Evolutionary conservation across 345 rosid genomes (phyloP).

Genomic region (Firmiana major): DNA sequence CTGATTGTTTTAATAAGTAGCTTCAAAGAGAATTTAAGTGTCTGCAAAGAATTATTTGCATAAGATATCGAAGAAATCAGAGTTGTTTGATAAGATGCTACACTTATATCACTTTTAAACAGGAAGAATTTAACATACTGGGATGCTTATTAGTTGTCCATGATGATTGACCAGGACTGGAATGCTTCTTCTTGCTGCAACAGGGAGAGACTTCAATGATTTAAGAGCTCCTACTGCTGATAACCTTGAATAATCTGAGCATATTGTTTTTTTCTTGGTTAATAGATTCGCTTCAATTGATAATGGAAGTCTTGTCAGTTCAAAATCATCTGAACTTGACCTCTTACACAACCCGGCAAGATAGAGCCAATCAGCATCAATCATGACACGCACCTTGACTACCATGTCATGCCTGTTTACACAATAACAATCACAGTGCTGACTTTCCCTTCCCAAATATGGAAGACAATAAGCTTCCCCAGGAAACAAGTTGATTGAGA

Average conservation of each 20-base stretch:
- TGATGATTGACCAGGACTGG: constrained; percentile 57
- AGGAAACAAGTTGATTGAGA: constrained; percentile 10
- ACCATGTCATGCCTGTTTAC: constrained; percentile 24
- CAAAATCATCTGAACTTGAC: constrained; percentile 25
- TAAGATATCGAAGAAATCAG: background rate
- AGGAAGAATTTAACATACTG: constrained; percentile 43
- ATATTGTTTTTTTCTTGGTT: constrained; percentile 10
- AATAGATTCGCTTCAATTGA: no score
- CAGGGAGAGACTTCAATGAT: constrained; percentile 56
- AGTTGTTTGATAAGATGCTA: background rate
- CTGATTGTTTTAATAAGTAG: background rate
- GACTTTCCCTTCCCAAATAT: constrained; percentile 21
- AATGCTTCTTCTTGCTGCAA: constrained; percentile 71
- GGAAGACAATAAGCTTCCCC: no score
- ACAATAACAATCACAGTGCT: constrained; percentile 25
- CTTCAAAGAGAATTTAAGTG: background rate
- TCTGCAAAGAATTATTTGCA: background rate
- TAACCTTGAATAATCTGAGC: constrained; percentile 30
- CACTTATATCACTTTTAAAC: background rate
- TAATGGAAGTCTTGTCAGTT: constrained; percentile 12
- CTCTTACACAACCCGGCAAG: constrained; percentile 57
- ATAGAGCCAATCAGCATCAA: constrained; percentile 73
- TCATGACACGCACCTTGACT: constrained; percentile 59
- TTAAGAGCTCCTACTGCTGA: constrained; percentile 51
- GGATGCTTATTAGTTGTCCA: constrained; percentile 61